Conservation (phyloP, 129 eudicot species). For the Flaveria trinervia region DNA sequence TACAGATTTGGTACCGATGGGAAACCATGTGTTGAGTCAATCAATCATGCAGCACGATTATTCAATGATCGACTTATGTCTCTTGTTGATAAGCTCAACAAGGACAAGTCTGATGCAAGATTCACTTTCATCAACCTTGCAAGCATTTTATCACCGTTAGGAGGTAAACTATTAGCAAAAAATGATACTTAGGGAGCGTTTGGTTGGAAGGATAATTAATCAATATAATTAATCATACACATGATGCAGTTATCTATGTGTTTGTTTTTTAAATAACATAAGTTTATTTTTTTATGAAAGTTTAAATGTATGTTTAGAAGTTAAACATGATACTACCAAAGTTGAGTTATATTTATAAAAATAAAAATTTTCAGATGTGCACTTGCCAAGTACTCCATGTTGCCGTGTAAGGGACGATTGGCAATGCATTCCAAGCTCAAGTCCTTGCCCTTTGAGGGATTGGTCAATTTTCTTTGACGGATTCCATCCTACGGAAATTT, state of each 20-base stretch:
- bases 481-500: constrained; percentile 30
- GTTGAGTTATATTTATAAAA: neutral
- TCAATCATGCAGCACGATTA: constrained; percentile 24
- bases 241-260: neutral
- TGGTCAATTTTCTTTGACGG: constrained; percentile 34
- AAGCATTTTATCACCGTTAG: constrained; percentile 38
- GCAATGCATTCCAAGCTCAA: constrained; percentile 27
- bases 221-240: neutral
- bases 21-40: constrained; percentile 31
- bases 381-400: constrained; percentile 30
- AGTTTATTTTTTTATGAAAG: neutral
- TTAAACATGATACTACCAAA: neutral
- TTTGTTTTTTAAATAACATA: neutral
- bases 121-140: constrained; percentile 38
- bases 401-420: constrained; percentile 24
- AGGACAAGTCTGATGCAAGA: constrained; percentile 30
- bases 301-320: neutral
- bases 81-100: constrained; percentile 43
- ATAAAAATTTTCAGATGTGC: constrained; percentile 28
- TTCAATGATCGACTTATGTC: constrained; percentile 46
- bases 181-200: neutral
- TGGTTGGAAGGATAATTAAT: too few relatives aligned
- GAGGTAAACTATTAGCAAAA: constrained; percentile 22
- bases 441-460: constrained; percentile 25
- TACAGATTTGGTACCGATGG: constrained; percentile 1